Conservation (phyloP, 805 yeast species). For the Candida parachauliodes region DNA sequence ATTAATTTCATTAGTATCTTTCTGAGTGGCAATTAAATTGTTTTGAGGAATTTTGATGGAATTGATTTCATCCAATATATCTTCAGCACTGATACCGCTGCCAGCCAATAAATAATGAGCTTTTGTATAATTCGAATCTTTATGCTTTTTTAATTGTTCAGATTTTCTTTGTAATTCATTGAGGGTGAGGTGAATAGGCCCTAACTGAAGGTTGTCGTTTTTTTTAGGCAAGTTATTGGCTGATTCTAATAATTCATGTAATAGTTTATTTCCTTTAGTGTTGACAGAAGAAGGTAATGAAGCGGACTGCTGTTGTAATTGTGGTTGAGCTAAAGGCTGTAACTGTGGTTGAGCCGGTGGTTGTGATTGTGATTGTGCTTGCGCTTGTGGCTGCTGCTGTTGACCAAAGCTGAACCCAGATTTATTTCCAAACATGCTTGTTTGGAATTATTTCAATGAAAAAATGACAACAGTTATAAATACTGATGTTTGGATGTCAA, state of each 20-base stretch:
- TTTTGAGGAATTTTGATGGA: slow-evolving; percentile 14
- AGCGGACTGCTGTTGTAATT: slow-evolving; percentile 10
- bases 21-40: slow-evolving; percentile 8
- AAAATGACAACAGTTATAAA: not conserved
- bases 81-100: slow-evolving; percentile 84
- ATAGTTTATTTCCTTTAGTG: slow-evolving; percentile 20
- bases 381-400: slow-evolving; percentile 1
- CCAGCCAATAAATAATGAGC: slow-evolving; percentile 89
- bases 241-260: slow-evolving; percentile 74
- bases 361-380: slow-evolving; percentile 1
- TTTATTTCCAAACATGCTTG: slow-evolving; percentile 10
- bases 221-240: slow-evolving; percentile 67
- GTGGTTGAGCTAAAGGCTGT: slow-evolving; percentile 5
- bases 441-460: not conserved
- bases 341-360: slow-evolving; percentile 7
- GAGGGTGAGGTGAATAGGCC: slow-evolving; percentile 76
- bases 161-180: slow-evolving; percentile 74
- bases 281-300: slow-evolving; percentile 10
- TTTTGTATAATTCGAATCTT: slow-evolving; percentile 49
- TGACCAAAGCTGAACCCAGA: slow-evolving; percentile 5
- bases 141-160: slow-evolving; percentile 46
- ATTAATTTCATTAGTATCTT: slow-evolving; percentile 43
- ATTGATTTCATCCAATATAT: slow-evolving; percentile 61
- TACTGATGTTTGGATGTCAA: slow-evolving; percentile 2
- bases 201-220: slow-evolving; percentile 56